phyloP scores from a whole-genome alignment of 1,139 yeast species.

The Saccharomyces hybrid region DNA sequence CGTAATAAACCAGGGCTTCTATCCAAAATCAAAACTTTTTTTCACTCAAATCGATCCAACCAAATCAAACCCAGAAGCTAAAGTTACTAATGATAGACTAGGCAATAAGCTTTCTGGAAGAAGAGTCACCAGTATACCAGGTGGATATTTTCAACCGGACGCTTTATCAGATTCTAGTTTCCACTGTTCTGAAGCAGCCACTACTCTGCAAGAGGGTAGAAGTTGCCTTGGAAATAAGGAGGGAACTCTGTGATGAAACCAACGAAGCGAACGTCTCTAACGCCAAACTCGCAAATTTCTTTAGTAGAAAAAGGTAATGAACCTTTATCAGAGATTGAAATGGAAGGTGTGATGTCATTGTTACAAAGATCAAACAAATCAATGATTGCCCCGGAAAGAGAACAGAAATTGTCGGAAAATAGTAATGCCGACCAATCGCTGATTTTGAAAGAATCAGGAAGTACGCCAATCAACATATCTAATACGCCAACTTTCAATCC shows the following conservation, averaged over 20 bases:
- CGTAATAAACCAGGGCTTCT: slow-evolving; percentile 12
- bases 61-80: neutral
- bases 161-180: slow-evolving; percentile 2
- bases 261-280: slow-evolving; percentile 16
- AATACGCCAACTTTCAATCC: slow-evolving; percentile 33
- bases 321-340: slow-evolving; percentile 69
- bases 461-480: slow-evolving; percentile 12
- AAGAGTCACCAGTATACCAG: slow-evolving; percentile 11
- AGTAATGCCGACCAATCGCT: slow-evolving; percentile 8
- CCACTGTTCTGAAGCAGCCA: slow-evolving; percentile 1
- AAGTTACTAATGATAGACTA: slow-evolving; percentile 1
- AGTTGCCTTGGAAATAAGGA: slow-evolving; percentile 3
- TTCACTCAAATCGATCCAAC: slow-evolving; percentile 3
- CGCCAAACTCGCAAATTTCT: slow-evolving; percentile 57
- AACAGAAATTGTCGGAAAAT: neutral
- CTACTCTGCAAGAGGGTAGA: neutral
- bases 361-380: slow-evolving; percentile 34
- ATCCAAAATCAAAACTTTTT: slow-evolving; percentile 11
- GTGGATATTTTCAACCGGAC: slow-evolving; percentile 15
- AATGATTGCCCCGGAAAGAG: slow-evolving; percentile 3
- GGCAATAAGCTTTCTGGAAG: neutral
- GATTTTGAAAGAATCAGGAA: slow-evolving; percentile 13
- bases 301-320: slow-evolving; percentile 65
- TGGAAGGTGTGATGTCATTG: slow-evolving; percentile 72
- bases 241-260: neutral